phyloP scores from a whole-genome alignment of 176 grass and related monocot species.

The Sorghum bicolor region Sorghum_bicolor_NCBIv3 NC_012879.2:3590501-3591000 shows the following conservation, averaged over 20 bases:
- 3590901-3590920: conserved; percentile 33
- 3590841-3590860: conserved; percentile 90
- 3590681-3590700: background rate
- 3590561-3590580: background rate
- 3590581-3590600: background rate
- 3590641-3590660: background rate
- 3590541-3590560: background rate
- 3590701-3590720: conserved; percentile 55
- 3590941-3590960: conserved; percentile 19
- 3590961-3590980: background rate
- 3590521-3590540: background rate
- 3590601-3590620: background rate
- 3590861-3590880: conserved; percentile 42
- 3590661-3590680: background rate
- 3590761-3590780: conserved; percentile 41
- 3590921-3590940: background rate
- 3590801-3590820: conserved; percentile 25
- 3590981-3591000: background rate
- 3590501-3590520: background rate
- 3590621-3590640: background rate
- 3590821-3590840: conserved; percentile 52
- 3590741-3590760: conserved; percentile 50
- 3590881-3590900: conserved; percentile 41
- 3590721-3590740: conserved; percentile 19
- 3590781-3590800: conserved; percentile 16